Evolutionary conservation across 2,329 filamentous ascomycete genomes (phyloP), one percentile per base, ranked within the genome.

Genomic region (Pezicula neosporulosa): DNA sequence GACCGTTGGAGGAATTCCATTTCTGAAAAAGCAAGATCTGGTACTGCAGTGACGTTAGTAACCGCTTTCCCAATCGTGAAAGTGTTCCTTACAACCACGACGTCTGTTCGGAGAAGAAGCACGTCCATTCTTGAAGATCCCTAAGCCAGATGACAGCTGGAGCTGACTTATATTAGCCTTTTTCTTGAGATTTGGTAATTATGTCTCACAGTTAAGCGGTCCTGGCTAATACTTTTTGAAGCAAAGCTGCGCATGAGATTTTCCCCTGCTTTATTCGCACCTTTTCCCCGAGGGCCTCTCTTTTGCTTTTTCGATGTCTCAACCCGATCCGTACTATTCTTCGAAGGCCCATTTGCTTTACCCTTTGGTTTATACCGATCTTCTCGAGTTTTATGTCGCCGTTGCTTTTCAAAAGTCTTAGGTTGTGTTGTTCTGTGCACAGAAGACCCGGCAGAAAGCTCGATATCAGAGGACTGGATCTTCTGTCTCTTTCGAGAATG

Each of bases 231-330:
- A 47, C 76, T 77, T 3, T 74, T 65, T 1, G 83, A 83, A 12
- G 69, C 69, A 55, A 86, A 87, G 18, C 77, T 77, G 6, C 72
- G 66, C 65, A 83, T 77, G 7, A 85, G 69, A 38, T 78, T 74
- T 48, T 71, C 72, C 13, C 62, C 57, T 10, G 56, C 55, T 50
- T 56, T 62, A 39, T 55, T 65, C 27, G 51, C 53, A 21, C 53
- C 48, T 49, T 56, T 64, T 30, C 45, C 49, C 7, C 43, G 49
- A 21, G 60, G 56, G 8, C 53, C 49, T 36, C 21, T 46, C 15
- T 52, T 58, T 21, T 44, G 30, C 42, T 35, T 39, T 33, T 39
- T 53, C 12, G 10, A 28, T 36, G 47, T 52, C 35, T 48, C 60
- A n/a, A 65, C 64, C 33, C 64, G 68, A 33, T 60, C 60, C 24